A percentile compares a stretch with the other conserved stretches of the same genome.
Conservation (phyloP, 2,329 filamentous ascomycete species). For the Pestalotiopsis sp. region DNA sequence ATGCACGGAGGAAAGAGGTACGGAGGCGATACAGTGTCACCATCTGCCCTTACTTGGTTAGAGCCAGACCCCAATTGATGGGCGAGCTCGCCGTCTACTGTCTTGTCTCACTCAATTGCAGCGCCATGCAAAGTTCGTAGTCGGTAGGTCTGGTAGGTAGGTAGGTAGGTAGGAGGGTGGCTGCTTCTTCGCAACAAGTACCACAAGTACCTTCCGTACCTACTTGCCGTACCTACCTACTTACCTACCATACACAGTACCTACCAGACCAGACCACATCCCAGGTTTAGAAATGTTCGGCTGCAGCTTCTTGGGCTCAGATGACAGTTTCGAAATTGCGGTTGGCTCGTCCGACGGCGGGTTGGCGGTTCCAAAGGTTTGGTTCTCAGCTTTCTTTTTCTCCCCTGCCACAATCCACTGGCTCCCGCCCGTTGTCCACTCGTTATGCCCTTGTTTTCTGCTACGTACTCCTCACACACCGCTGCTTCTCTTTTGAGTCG, state of each 20-base stretch:
- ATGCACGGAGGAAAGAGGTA: neutral
- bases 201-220: neutral
- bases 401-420: conserved; percentile 17
- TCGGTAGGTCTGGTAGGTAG: neutral
- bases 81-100: neutral
- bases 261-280: neutral
- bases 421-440: neutral
- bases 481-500: conserved; percentile 3
- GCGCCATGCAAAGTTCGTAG: too few relatives aligned
- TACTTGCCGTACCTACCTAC: neutral
- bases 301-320: conserved; percentile 21
- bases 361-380: conserved; percentile 29
- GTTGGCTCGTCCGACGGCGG: conserved; percentile 9
- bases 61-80: neutral
- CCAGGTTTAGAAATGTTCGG: neutral
- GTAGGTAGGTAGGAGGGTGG: neutral
- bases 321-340: conserved; percentile 19
- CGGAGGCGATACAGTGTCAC: neutral
- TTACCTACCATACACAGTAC: too few relatives aligned
- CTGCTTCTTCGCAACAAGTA: neutral
- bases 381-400: conserved; percentile 30
- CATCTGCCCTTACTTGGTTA: neutral
- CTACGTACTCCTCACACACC: neutral
- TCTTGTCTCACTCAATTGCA: too few relatives aligned
- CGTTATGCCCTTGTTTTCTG: neutral